Evolutionary conservation across 164 flowering plant genomes (phyloP).

Genomic region (Liquidambar formosana): DNA sequence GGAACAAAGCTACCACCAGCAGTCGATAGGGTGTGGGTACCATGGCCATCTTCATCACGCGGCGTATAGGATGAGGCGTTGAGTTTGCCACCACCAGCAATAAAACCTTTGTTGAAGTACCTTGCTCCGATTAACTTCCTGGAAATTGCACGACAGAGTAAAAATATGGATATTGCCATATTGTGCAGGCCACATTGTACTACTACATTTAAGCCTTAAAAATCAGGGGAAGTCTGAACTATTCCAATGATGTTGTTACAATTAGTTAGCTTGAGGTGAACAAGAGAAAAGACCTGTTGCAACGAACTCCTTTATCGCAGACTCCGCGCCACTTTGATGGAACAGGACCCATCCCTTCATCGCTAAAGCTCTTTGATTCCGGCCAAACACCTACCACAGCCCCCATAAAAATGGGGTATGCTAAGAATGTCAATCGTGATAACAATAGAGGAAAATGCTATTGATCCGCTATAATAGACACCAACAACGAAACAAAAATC

Average conservation of each 20-base stretch:
- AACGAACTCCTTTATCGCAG: conserved; percentile 28
- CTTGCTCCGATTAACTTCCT: conserved; percentile 81
- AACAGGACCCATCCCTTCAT: conserved; percentile 28
- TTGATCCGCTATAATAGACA: background rate
- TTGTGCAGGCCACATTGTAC: too few species aligned
- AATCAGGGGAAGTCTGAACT: too few species aligned
- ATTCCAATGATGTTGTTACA: too few species aligned
- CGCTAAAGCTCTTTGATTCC: conserved; percentile 30
- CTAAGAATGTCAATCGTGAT: too few species aligned
- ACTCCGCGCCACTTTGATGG: conserved; percentile 32
- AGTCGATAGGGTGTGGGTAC: conserved; percentile 74
- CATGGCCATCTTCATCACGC: conserved; percentile 67
- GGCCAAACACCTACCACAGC: conserved; percentile 25
- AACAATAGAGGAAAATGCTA: too few species aligned
- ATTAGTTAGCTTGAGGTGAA: background rate
- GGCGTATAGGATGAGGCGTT: conserved; percentile 19
- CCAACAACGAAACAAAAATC: background rate
- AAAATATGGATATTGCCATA: too few species aligned
- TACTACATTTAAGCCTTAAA: too few species aligned
- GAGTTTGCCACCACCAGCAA: conserved; percentile 22
- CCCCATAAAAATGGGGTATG: too few species aligned
- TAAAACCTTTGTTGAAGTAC: conserved; percentile 60
- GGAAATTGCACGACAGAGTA: too few species aligned
- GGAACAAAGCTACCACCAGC: conserved; percentile 68
- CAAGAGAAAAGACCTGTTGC: conserved; percentile 46